phyloP scores from a whole-genome alignment of 371 early-diverging fungal species.

The Apophysomyces trapeziformis region DNA sequence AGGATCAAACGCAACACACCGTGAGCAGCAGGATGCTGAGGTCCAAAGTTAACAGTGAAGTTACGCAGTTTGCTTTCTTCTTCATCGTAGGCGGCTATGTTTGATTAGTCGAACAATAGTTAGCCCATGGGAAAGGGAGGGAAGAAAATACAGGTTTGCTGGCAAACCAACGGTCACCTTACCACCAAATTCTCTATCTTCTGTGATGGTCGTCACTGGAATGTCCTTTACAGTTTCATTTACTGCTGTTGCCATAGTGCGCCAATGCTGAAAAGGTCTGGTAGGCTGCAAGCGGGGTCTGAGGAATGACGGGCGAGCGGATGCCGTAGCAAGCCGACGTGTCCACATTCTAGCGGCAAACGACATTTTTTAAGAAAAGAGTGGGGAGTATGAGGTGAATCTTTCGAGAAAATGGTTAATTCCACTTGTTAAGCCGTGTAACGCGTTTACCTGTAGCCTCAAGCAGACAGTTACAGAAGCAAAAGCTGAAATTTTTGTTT shows the following conservation, averaged over 20 bases:
- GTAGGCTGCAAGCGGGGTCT: conserved; percentile 20
- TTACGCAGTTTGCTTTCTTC: conserved; percentile 68
- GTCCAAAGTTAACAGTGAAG: conserved; percentile 97
- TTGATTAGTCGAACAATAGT: neutral
- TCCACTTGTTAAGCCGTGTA: neutral
- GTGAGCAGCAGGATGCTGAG: conserved; percentile 99
- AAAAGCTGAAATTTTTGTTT: neutral
- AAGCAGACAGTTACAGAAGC: conserved; percentile 1
- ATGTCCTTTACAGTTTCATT: conserved; percentile 28
- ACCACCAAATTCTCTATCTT: conserved; percentile 50
- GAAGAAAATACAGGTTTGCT: neutral
- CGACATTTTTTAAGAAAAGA: conserved; percentile 34
- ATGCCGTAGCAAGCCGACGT: conserved; percentile 42
- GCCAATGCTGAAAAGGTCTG: conserved; percentile 36
- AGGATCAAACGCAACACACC: conserved; percentile 97
- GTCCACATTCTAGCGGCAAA: conserved; percentile 56
- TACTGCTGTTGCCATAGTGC: conserved; percentile 47
- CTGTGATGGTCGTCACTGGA: conserved; percentile 47
- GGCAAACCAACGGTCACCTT: conserved; percentile 15
- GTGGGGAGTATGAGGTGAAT: conserved; percentile 26
- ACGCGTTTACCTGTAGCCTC: conserved; percentile 11
- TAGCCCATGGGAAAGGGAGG: neutral
- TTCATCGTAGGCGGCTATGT: conserved; percentile 44
- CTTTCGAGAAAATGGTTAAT: neutral
- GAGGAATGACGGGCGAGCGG: conserved; percentile 29